phyloP scores from a whole-genome alignment of 2,329 filamentous ascomycete genomes.

The Apiospora kogelbergensis region DNA sequence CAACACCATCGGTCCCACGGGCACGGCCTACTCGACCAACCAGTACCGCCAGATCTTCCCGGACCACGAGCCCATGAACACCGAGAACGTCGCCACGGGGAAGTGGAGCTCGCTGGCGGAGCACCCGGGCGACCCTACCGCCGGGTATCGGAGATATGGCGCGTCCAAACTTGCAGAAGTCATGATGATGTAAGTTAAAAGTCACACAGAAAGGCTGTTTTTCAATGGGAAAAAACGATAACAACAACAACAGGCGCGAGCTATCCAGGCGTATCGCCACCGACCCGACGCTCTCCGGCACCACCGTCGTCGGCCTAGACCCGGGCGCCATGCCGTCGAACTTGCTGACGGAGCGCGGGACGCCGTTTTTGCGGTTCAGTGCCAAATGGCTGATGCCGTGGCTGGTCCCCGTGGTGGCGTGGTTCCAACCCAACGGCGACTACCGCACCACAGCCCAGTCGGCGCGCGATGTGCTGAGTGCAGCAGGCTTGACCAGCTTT shows the following conservation, averaged over 20 bases:
- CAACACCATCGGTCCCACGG: constrained; percentile 17
- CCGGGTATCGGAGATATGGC: constrained; percentile 26
- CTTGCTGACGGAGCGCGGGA: constrained; percentile 19
- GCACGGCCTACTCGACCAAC: constrained; percentile 10
- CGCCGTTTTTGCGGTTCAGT: constrained; percentile 22
- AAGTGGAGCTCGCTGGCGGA: constrained; percentile 18
- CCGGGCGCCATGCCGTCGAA: constrained; percentile 27
- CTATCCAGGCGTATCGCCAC: constrained; percentile 21
- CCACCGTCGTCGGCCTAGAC: constrained; percentile 29
- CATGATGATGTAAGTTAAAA: constrained; percentile 25
- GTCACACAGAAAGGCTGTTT: background rate
- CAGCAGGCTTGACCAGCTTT: constrained; percentile 20
- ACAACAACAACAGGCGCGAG: constrained; percentile 22
- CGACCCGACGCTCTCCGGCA: constrained; percentile 23
- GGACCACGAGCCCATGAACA: constrained; percentile 14
- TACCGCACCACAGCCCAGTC: constrained; percentile 28
- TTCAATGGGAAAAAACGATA: too few species aligned
- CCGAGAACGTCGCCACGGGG: constrained; percentile 20
- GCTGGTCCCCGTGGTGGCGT: constrained; percentile 18
- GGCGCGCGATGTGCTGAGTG: constrained; percentile 29
- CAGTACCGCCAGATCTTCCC: constrained; percentile 19
- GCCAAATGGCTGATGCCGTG: constrained; percentile 17
- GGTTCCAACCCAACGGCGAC: constrained; percentile 21
- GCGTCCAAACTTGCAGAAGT: constrained; percentile 24
- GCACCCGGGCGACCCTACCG: constrained; percentile 12